Base-by-base conservation (phyloP, 371 early-diverging fungal genomes). In the Dinochytrium kinnereticum region DNA sequence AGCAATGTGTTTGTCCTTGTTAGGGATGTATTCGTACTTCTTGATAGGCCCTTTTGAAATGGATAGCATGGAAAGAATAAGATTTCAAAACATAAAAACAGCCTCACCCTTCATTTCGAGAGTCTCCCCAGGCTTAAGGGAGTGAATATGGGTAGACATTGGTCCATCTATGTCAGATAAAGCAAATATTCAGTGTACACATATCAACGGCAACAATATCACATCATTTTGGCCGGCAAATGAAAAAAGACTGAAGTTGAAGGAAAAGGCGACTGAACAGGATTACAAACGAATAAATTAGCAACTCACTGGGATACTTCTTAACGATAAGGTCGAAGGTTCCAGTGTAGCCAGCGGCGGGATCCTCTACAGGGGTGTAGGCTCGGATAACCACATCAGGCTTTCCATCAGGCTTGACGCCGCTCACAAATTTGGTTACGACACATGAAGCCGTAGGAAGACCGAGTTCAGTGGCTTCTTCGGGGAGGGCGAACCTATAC, bases 311-410 rank as follows among this genome's bases (percentile, higher is more conserved):
- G 65, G 80, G 81, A 78, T 91, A 98, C 53, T 79, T 81, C 84
- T 98, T 98, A 84, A 98, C 84, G 55, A 97, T 84, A 71, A 97
- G 88, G 68, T 96, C 96, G 84, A 98, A 92, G 67, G 61, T 59
- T 21, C 79, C 82, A 21, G 81, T 79, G 78, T 91, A 84, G 7
- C 94, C 95, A 55, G 84, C 81, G 34, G 86, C 86, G 57, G 91
- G 88, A 72, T 89, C 87, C 31, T 88, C 83, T 44, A 91, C 90
- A 1, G 98, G 98, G 26, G 98, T 97, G 86, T 97, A 97, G 24
- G 96, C 94, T 66, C 96, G 92, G 68, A 95, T 90, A 37, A 86
- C 80, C 34, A 91, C 87, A 51, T 87, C 83, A 44, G 87, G 85
- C 69, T 84, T 86, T 51, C 90, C 91, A 65, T 91, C 90, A 51